Evolutionary conservation across 2,329 filamentous ascomycete species (phyloP), one percentile per base, ranked within the genome.

Genomic region (Curvularia verruculosa): DNA sequence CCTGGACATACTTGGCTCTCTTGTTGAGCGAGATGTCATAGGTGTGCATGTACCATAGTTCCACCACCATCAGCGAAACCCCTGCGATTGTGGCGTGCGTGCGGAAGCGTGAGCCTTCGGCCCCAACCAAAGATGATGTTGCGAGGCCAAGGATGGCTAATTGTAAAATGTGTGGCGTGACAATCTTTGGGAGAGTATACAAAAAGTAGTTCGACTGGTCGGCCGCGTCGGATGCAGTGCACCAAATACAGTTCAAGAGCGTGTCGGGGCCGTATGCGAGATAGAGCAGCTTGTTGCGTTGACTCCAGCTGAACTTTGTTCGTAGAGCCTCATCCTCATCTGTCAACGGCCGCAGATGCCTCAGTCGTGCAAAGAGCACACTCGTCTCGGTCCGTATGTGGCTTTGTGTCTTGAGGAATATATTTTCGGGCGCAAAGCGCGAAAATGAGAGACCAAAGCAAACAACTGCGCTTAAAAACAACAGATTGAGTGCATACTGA

Each of bases 321-420:
- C 87, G 84, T 9, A 98, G 82, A 23, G 82, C 77, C 49, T 85
- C 81, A 77, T 98, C 93, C 12, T 74, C 58, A 0, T 77, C 61
- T 0, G 85, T 88, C 2, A 91, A 81, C 0, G 83, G 79, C 0
- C 88, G 84, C 1, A 88, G 71, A 1, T 82, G 75, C 3, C 83
- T 77, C 9, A 98, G 83, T 15, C 94, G 90, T 57, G 84, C 86
- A 77, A 96, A 95, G 59, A 98, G 83, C 31, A 96, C 88, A 71
- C 94, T 90, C 40, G 86, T 88, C n/a, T 92, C 88, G 40, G 90
- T 94, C 69, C 92, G 90, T 18, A 98, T 86, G 31, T 93, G 90
- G 49, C 91, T 95, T 54, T 87, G 82, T 1, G 94, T 97, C 18
- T 81, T 76, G 28, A 77, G 72, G 82, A 98, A 96, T 75, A 98